Conservation (phyloP, 257 asterid species). For the Echites panduratus region DNA sequence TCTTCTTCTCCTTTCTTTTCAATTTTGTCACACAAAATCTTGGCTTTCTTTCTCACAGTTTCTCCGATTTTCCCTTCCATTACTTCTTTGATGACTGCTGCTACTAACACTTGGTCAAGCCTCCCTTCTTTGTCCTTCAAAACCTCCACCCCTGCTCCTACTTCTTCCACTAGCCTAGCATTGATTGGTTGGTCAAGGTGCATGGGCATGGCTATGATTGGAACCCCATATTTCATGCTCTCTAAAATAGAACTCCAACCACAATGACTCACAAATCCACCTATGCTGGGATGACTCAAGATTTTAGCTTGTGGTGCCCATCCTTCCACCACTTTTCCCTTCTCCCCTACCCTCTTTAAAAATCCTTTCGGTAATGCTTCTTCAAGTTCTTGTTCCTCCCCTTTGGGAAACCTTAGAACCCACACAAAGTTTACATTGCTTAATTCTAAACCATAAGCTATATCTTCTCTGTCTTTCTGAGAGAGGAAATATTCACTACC, state of each 20-base stretch:
- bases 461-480: conserved; percentile 10
- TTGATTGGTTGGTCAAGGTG: conserved; percentile 27
- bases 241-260: conserved; percentile 27
- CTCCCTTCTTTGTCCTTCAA: conserved; percentile 5
- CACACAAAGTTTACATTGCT: conserved; percentile 10
- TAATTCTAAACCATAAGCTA: conserved; percentile 13
- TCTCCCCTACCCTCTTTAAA: conserved; percentile 17
- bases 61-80: conserved; percentile 11
- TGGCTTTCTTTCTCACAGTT: neutral
- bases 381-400: conserved; percentile 11
- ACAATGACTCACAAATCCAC: conserved; percentile 23
- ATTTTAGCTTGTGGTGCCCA: conserved; percentile 31
- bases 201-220: conserved; percentile 28
- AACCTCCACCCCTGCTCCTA: conserved; percentile 18
- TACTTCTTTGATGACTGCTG: conserved; percentile 4
- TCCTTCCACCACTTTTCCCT: conserved; percentile 18
- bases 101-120: conserved; percentile 6
- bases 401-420: conserved; percentile 31
- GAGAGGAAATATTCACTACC: conserved; percentile 15
- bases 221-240: conserved; percentile 24
- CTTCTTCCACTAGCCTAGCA: conserved; percentile 20
- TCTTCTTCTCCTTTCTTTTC: conserved; percentile 1
- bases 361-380: conserved; percentile 23
- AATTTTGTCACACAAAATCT: neutral
- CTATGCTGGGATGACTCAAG: conserved; percentile 16